Evolutionary conservation across 2,329 filamentous ascomycete genomes (phyloP).

Genomic region (Aureobasidium pullulans): DNA sequence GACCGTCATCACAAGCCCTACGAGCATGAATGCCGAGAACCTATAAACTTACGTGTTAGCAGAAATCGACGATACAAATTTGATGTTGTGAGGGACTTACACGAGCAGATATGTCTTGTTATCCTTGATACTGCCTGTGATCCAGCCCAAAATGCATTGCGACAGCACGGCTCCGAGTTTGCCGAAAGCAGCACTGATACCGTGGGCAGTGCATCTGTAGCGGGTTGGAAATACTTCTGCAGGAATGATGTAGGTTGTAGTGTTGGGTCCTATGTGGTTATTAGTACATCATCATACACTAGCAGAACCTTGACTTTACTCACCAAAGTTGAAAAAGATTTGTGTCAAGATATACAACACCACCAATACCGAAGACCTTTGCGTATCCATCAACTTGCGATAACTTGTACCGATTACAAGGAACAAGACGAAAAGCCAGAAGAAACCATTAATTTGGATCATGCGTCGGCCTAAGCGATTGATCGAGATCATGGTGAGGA

Average conservation of each 20-base stretch:
- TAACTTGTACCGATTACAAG: slow-evolving; percentile 37
- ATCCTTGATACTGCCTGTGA: not conserved
- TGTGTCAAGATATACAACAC: slow-evolving; percentile 39
- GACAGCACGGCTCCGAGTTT: slow-evolving; percentile 46
- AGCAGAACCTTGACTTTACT: not conserved
- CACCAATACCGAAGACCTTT: slow-evolving; percentile 27
- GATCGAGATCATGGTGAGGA: slow-evolving; percentile 34
- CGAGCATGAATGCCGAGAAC: not conserved
- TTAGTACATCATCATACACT: not conserved
- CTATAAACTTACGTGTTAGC: not conserved
- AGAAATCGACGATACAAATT: not conserved
- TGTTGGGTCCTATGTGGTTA: slow-evolving; percentile 21
- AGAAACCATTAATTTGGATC: slow-evolving; percentile 39
- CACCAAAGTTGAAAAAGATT: slow-evolving; percentile 40
- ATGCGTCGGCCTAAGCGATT: slow-evolving; percentile 34
- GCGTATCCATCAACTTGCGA: slow-evolving; percentile 30
- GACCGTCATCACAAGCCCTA: not conserved
- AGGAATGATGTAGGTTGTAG: slow-evolving; percentile 34
- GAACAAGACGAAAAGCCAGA: slow-evolving; percentile 36
- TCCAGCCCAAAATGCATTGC: slow-evolving; percentile 29
- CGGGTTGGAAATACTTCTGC: slow-evolving; percentile 50
- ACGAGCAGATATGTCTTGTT: not conserved
- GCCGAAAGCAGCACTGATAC: slow-evolving; percentile 46
- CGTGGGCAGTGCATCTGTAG: slow-evolving; percentile 48
- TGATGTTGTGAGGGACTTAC: not conserved